Evolutionary conservation across 2,329 filamentous ascomycete species (phyloP).

Genomic region (Sclerotinia glacialis): DNA sequence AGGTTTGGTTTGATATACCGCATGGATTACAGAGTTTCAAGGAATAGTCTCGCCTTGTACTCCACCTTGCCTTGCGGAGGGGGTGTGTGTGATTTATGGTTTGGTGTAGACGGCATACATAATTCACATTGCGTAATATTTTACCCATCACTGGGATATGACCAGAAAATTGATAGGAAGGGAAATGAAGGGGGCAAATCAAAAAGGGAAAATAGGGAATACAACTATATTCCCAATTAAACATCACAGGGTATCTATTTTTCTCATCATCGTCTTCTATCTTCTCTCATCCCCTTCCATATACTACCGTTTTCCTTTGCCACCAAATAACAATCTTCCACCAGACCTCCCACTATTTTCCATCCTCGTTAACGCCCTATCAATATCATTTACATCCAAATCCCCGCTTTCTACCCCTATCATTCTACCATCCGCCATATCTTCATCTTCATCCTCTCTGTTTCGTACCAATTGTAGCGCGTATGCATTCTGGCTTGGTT

Average conservation of each 20-base stretch:
- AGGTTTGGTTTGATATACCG: slow-evolving; percentile 52
- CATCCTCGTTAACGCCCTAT: slow-evolving; percentile 57
- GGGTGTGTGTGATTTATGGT: neutral
- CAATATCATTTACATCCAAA: slow-evolving; percentile 64
- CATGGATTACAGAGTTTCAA: slow-evolving; percentile 75
- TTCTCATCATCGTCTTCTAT: slow-evolving; percentile 20
- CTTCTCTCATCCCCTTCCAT: slow-evolving; percentile 24
- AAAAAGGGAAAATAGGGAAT: slow-evolving; percentile 1
- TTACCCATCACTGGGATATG: neutral
- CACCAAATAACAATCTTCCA: slow-evolving; percentile 27
- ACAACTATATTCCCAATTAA: slow-evolving; percentile 12
- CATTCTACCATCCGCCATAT: slow-evolving; percentile 14
- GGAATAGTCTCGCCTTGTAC: slow-evolving; percentile 72
- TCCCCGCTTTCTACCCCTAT: slow-evolving; percentile 26
- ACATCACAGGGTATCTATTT: slow-evolving; percentile 13
- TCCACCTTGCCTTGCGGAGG: slow-evolving; percentile 72
- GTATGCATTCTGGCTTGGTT: slow-evolving; percentile 18
- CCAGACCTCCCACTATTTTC: slow-evolving; percentile 39
- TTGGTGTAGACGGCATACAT: no score
- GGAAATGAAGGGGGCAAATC: neutral
- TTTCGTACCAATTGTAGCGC: slow-evolving; percentile 32
- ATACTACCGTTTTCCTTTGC: slow-evolving; percentile 46
- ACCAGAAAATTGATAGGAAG: neutral
- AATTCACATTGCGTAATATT: neutral
- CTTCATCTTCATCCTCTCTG: slow-evolving; percentile 27